Conservation (phyloP, 306 rosid species). For the Sicyos baderoa region DNA sequence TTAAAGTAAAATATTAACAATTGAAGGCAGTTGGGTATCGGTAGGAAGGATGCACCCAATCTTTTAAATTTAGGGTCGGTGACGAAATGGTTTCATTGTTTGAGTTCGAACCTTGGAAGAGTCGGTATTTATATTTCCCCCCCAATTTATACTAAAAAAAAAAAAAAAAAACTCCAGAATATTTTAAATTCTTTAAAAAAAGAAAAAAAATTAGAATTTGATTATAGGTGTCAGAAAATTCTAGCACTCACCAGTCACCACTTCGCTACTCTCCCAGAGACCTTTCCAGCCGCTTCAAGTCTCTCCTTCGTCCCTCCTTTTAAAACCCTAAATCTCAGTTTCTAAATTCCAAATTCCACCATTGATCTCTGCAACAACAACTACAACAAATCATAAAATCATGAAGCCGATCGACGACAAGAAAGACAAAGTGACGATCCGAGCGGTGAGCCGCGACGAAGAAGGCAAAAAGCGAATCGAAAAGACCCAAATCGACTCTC, state of each 20-base stretch:
- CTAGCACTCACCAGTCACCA: too few relatives aligned
- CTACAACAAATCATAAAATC: background rate
- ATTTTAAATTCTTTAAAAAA: too few relatives aligned
- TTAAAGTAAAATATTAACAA: background rate
- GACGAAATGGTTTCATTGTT: too few relatives aligned
- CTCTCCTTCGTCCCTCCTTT: background rate
- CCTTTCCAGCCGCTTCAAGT: background rate
- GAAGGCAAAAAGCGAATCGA: constrained; percentile 55
- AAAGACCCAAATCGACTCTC: constrained; percentile 41
- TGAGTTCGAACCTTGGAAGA: too few relatives aligned
- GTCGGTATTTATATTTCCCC: too few relatives aligned
- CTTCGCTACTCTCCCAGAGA: too few relatives aligned
- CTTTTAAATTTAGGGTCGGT: too few relatives aligned
- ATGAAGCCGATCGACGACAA: constrained; percentile 52
- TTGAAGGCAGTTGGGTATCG: background rate
- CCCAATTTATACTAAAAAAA: too few relatives aligned
- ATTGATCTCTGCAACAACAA: background rate
- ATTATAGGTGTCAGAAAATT: too few relatives aligned
- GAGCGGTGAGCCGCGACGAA: constrained; percentile 54
- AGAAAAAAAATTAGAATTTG: too few relatives aligned
- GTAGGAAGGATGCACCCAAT: too few relatives aligned
- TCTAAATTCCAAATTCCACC: background rate
- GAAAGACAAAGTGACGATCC: constrained; percentile 42
- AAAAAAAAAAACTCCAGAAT: too few relatives aligned
- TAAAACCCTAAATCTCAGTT: background rate